A percentile compares a stretch with the other conserved stretches of the same genome.
These are phyloP conservation scores for Quercus variabilis DNA, from an alignment of 306 rosid genomes.

Conservation along the genomic window DNA sequence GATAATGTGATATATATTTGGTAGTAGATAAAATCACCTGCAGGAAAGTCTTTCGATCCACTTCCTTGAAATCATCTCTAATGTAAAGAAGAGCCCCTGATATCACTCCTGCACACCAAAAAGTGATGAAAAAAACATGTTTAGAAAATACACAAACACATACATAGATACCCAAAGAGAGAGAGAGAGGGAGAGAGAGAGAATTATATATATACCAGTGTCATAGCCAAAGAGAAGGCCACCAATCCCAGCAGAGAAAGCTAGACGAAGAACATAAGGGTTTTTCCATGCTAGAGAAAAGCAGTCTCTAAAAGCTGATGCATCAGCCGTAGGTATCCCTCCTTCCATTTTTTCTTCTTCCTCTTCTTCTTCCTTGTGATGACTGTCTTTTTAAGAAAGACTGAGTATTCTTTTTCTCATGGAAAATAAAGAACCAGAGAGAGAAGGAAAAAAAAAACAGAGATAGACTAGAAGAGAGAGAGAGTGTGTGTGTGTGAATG, in stretches of 20 bases:
- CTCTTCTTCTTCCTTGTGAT: too few relatives aligned
- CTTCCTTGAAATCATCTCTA: conserved; percentile 51
- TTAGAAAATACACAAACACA: too few relatives aligned
- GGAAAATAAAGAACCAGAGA: too few relatives aligned
- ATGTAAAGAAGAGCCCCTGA: conserved; percentile 65
- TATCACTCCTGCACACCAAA: conserved; percentile 45
- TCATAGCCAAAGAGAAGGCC: conserved; percentile 70
- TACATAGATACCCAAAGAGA: background rate
- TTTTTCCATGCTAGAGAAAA: conserved; percentile 56
- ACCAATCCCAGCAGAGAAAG: conserved; percentile 71
- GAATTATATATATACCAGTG: conserved; percentile 31
- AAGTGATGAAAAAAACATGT: background rate
- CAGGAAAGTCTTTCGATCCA: conserved; percentile 37
- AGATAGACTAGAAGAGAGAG: too few relatives aligned
- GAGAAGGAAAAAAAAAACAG: too few relatives aligned
- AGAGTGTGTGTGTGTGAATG: too few relatives aligned
- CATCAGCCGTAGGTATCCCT: conserved; percentile 38
- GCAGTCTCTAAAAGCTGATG: conserved; percentile 66
- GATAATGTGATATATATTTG: background rate
- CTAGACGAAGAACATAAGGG: conserved; percentile 66
- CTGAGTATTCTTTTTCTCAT: too few relatives aligned
- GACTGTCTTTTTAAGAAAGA: background rate
- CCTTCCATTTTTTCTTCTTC: conserved; percentile 46
- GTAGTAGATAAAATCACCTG: conserved; percentile 31
- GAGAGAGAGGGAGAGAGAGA: background rate